Conservation (phyloP, 768 basidiomycete species). For the Russula sp. region DNA sequence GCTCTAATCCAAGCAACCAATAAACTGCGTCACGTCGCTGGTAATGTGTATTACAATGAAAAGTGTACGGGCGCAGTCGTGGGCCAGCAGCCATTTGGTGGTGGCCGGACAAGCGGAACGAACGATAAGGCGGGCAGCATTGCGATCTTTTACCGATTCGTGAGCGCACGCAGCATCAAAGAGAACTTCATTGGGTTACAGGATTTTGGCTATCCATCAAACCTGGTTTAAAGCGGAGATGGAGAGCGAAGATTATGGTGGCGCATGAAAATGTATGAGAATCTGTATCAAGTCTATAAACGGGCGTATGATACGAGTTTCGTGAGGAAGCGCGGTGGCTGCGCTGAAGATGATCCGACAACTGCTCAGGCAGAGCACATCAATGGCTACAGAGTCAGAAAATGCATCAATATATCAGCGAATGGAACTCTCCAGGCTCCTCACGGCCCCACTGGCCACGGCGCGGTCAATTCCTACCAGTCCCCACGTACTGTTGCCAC, state of each 20-base stretch:
- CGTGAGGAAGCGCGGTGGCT: no score
- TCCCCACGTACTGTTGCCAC: no score
- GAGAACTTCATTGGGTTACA: constrained; percentile 88
- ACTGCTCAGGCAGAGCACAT: no score
- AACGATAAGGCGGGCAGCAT: constrained; percentile 97
- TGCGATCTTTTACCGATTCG: constrained; percentile 69
- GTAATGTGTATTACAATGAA: constrained; percentile 97
- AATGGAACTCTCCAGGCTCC: no score
- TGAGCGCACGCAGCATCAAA: constrained; percentile 90
- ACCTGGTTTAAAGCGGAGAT: constrained; percentile 45
- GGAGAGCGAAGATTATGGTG: not conserved
- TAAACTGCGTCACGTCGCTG: constrained; percentile 82
- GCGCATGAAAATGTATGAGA: not conserved
- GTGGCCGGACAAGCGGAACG: constrained; percentile 86
- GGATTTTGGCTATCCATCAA: constrained; percentile 81
- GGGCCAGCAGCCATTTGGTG: constrained; percentile 97
- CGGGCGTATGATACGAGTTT: no score
- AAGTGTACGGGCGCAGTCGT: constrained; percentile 98
- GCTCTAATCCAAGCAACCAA: constrained; percentile 76
- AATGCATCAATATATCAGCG: no score
- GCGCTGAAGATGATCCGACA: no score
- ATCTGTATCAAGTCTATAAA: not conserved
- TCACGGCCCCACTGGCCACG: no score
- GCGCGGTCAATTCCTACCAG: no score
- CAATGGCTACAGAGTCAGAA: no score